A percentile compares a stretch with the other conserved stretches of the same genome.
These are phyloP conservation scores for Magnusiomyces suaveolens DNA, from an alignment of 1,139 yeast species.

Conservation along the genomic window DNA sequence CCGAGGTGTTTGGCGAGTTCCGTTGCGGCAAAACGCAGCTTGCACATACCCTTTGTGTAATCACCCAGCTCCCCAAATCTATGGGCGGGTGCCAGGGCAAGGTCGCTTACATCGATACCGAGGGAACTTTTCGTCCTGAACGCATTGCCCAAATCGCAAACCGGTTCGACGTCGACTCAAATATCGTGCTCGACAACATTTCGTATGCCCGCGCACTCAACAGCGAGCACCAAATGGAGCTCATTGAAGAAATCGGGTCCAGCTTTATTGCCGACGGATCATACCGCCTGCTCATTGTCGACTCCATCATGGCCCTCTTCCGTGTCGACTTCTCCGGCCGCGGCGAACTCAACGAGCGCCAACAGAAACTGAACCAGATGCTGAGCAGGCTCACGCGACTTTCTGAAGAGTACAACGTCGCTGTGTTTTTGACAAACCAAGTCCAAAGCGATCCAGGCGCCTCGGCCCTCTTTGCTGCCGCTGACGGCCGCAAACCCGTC, in stretches of 20 bases:
- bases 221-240: slow-evolving; percentile 53
- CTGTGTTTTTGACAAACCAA: slow-evolving; percentile 52
- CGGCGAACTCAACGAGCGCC: slow-evolving; percentile 53
- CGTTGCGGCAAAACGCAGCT: slow-evolving; percentile 54
- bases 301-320: slow-evolving; percentile 55
- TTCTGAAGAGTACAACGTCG: slow-evolving; percentile 51
- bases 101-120: slow-evolving; percentile 52
- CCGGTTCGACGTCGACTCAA: slow-evolving; percentile 46
- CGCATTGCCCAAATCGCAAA: slow-evolving; percentile 46
- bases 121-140: slow-evolving; percentile 36
- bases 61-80: slow-evolving; percentile 45
- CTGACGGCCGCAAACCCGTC: slow-evolving; percentile 56
- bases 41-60: slow-evolving; percentile 51
- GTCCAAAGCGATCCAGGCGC: slow-evolving; percentile 66
- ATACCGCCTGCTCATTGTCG: slow-evolving; percentile 40
- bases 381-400: slow-evolving; percentile 42
- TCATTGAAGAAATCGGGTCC: slow-evolving; percentile 44
- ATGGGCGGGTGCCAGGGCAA: slow-evolving; percentile 56
- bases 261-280: slow-evolving; percentile 42
- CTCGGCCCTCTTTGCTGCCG: slow-evolving; percentile 52
- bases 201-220: slow-evolving; percentile 51
- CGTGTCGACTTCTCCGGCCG: slow-evolving; percentile 51
- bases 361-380: slow-evolving; percentile 52
- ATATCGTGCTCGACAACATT: slow-evolving; percentile 43
- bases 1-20: slow-evolving; percentile 56